phyloP scores from a whole-genome alignment of 441 rosid genomes.

The Gossypium schwendimanii region DNA sequence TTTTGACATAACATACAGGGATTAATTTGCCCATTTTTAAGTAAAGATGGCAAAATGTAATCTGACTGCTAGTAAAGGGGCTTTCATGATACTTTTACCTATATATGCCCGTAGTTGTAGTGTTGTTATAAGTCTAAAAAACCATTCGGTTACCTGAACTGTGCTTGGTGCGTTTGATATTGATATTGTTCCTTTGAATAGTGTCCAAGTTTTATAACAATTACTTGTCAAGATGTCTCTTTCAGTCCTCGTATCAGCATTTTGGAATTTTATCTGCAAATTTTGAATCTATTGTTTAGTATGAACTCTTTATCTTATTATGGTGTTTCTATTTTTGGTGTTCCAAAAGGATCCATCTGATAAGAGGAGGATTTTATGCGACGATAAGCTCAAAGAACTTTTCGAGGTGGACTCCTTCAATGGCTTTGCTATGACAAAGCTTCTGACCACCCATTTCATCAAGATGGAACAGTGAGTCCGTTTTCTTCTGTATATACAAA shows the following conservation, averaged over 20 bases:
- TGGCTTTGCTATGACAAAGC: conserved; percentile 40
- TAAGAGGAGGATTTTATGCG: conserved; percentile 33
- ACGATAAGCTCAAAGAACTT: conserved; percentile 44
- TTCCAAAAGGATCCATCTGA: conserved; percentile 37
- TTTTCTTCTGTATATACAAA: conserved; percentile 13
- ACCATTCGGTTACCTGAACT: neutral
- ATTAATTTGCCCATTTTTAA: too few relatives aligned
- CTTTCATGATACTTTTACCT: too few relatives aligned
- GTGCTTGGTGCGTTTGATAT: neutral
- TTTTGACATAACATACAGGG: too few relatives aligned
- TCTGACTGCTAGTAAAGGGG: too few relatives aligned
- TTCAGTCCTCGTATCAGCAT: neutral
- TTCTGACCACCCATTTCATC: conserved; percentile 40
- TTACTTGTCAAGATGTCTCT: neutral
- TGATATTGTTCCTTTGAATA: neutral
- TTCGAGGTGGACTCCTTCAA: conserved; percentile 43
- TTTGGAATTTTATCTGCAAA: neutral
- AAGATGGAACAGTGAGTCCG: conserved; percentile 40
- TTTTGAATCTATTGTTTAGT: neutral
- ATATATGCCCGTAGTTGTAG: neutral
- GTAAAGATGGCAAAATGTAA: too few relatives aligned
- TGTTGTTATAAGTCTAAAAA: neutral
- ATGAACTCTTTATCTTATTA: conserved; percentile 1
- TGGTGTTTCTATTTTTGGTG: neutral
- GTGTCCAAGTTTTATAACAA: conserved; percentile 6